A percentile compares a stretch with the other conserved stretches of the same genome.
Evolutionary conservation across 371 early-diverging fungal species (phyloP).

Genomic region (Mortierella sp.): DNA sequence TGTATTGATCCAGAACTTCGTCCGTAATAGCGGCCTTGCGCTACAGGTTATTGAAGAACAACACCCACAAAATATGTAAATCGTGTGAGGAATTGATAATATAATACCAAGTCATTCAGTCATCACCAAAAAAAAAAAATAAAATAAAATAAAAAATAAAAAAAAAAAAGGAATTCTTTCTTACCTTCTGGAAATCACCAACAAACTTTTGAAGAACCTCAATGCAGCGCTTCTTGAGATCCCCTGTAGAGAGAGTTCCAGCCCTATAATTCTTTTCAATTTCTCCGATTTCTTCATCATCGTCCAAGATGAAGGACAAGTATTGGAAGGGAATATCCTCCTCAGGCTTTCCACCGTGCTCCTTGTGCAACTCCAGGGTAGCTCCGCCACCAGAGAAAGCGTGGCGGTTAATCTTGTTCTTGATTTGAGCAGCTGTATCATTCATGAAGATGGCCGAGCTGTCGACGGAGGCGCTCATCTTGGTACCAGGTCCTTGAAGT

Average conservation of each 20-base stretch:
- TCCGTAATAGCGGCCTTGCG: slow-evolving; percentile 77
- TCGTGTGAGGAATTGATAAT: background rate
- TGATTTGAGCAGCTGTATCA: slow-evolving; percentile 95
- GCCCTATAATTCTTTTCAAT: slow-evolving; percentile 85
- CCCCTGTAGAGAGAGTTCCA: slow-evolving; percentile 93
- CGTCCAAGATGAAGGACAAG: slow-evolving; percentile 96
- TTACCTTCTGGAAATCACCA: slow-evolving; percentile 84
- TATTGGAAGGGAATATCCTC: slow-evolving; percentile 99
- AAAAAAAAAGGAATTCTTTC: too few relatives aligned
- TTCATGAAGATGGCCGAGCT: slow-evolving; percentile 96
- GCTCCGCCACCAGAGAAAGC: slow-evolving; percentile 98
- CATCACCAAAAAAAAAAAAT: background rate
- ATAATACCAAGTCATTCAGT: background rate
- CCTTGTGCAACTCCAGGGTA: slow-evolving; percentile 92
- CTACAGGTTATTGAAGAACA: slow-evolving; percentile 20
- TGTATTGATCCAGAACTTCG: slow-evolving; percentile 73
- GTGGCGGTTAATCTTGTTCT: slow-evolving; percentile 98
- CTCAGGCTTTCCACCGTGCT: slow-evolving; percentile 96
- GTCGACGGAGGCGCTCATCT: slow-evolving; percentile 98
- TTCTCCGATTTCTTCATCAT: slow-evolving; percentile 91
- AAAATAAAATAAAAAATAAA: background rate
- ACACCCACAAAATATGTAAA: background rate
- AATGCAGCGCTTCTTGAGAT: slow-evolving; percentile 96
- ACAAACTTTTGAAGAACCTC: slow-evolving; percentile 89
- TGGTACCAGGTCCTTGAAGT: slow-evolving; percentile 96